A percentile compares a stretch with the other conserved stretches of the same genome.
phyloP scores from a whole-genome alignment of 345 rosid species.

The Bruguiera sexangula region DNA sequence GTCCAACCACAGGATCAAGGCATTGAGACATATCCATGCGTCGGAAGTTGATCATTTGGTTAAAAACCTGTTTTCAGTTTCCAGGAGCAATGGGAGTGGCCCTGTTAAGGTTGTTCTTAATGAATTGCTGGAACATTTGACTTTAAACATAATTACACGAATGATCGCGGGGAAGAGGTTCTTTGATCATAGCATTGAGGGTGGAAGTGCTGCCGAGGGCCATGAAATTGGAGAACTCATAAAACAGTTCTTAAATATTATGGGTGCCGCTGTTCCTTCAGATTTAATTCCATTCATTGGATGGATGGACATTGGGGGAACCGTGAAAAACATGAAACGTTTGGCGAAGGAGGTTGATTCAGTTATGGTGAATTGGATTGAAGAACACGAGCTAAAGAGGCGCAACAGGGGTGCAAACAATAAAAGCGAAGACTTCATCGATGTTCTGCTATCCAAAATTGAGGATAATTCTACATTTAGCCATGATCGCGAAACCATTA shows the following conservation, averaged over 20 bases:
- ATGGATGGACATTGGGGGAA: conserved; percentile 5
- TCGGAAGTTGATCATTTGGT: conserved; percentile 5
- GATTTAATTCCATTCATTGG: conserved; percentile 14
- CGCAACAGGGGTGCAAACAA: neutral
- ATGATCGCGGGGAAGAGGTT: conserved; percentile 14
- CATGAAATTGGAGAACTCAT: neutral
- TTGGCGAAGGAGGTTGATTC: conserved; percentile 5
- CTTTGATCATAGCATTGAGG: neutral
- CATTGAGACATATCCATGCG: neutral
- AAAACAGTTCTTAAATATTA: conserved; percentile 3
- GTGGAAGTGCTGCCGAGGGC: neutral
- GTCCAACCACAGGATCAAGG: conserved; percentile 8
- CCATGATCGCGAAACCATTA: conserved; percentile 3
- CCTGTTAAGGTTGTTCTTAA: neutral
- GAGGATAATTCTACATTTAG: conserved; percentile 3
- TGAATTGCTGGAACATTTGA: neutral
- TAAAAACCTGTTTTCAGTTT: neutral
- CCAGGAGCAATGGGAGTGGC: neutral
- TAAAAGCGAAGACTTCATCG: conserved; percentile 3
- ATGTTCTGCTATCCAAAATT: conserved; percentile 10
- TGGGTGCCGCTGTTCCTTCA: conserved; percentile 8
- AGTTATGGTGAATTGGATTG: conserved; percentile 11
- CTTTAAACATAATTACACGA: conserved; percentile 5
- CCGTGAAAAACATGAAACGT: neutral
- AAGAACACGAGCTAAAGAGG: conserved; percentile 1